Base-by-base conservation (phyloP, 352 stramenopile genomes). In the Globisporangium paroecandrum region DNA sequence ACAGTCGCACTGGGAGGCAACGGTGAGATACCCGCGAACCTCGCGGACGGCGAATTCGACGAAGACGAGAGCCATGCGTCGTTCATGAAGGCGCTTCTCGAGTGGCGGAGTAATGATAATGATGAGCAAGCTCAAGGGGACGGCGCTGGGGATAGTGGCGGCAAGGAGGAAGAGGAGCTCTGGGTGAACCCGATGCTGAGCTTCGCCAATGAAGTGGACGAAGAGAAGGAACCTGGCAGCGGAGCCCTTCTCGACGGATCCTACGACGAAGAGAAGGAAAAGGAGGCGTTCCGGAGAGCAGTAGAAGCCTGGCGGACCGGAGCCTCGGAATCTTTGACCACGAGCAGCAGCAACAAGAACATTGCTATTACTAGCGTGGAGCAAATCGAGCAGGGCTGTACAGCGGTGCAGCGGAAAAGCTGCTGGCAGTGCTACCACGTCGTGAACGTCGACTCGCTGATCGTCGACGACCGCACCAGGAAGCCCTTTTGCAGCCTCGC, bases 351-450 rank as follows among this genome's bases (percentile, higher is more conserved):
- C n/a, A 49, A 5, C 25, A 24, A 29, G 13, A 51, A 4, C 29
- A 24, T 18, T 5, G 9, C 27, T 2, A 24, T 24, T 20, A 20
- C 27, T n/a, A 64, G 29, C 4, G 64, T 82, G 5, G 71, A 90
- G 32, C 74, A 80, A 36, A 77, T 69, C 25, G 87, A 95, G 58
- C 85, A 78, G 54, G 71, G 77, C 2, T 82, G 77, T 18, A 61
- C 66, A 0, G 76, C 81, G 12, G 74, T 65, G 7, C 70, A 81
- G 38, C 78, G 78, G 25, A 87, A 85, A 66, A 89, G 84, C 65
- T 95, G 85, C 58, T 95, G 87, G 87, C 85, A 95, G 41, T 95
- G 87, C 62, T 95, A 95, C 69, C 74, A 72, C 4, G 64, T 95
- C 20, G 66, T 77, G 36, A 71, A 69, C 47, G 69, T 69, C 4